Evolutionary conservation across 176 grass and related monocot species (phyloP).

Genomic region (bread wheat (Triticum aestivum)): DNA sequence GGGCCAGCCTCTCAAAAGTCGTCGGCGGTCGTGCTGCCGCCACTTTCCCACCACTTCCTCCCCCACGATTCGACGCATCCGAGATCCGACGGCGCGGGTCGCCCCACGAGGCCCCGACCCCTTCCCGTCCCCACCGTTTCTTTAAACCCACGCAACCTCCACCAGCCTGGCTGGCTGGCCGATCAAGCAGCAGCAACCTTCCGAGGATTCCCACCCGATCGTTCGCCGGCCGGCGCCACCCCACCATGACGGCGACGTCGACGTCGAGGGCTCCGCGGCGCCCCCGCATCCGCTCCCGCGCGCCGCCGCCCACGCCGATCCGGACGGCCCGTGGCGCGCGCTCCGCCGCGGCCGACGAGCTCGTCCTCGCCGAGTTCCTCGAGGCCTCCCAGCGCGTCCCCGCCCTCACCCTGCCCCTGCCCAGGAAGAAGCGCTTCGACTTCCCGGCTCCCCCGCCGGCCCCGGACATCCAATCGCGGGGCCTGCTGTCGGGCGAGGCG

Average conservation of each 20-base stretch:
- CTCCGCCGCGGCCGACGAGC: slow-evolving; percentile 70
- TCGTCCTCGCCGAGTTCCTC: slow-evolving; percentile 64
- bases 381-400: slow-evolving; percentile 62
- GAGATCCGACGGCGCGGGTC: not conserved
- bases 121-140: not conserved
- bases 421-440: slow-evolving; percentile 26
- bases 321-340: slow-evolving; percentile 54
- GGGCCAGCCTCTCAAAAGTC: not conserved
- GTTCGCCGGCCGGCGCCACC: not conserved
- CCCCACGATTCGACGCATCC: not conserved
- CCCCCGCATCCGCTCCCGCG: slow-evolving; percentile 22
- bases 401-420: slow-evolving; percentile 43
- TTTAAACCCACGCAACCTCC: slow-evolving; percentile 42
- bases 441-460: slow-evolving; percentile 26
- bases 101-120: not conserved
- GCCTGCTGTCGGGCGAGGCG: not conserved
- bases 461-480: not conserved
- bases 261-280: slow-evolving; percentile 38
- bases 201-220: not conserved
- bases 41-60: slow-evolving; percentile 28
- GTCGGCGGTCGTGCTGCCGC: not conserved
- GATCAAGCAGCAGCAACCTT: not conserved
- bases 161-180: not conserved
- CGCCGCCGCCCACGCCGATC: slow-evolving; percentile 71
- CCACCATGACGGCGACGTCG: slow-evolving; percentile 51